Base-by-base conservation (phyloP, 148 eudicot species). In the Arctostaphylos glauca region DNA sequence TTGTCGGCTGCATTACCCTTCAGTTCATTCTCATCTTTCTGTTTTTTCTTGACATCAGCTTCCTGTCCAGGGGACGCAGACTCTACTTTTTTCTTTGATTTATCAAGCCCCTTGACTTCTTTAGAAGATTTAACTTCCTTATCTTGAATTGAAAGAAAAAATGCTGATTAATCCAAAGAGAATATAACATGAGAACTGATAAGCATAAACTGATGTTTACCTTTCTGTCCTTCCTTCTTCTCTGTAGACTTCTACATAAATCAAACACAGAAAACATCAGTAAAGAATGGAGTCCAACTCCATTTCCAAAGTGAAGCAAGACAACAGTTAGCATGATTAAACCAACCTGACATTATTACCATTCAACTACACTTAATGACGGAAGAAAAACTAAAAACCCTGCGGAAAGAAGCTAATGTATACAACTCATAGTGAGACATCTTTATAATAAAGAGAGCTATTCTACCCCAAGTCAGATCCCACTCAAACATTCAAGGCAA, bases 191-290 rank as follows among this genome's bases (percentile, higher is more conserved):
- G 71, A 66, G 71, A 66, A 66, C 71, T 18, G 43, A 74, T 15
- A 74, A 49, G 55, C 60, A 9, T 31, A 49, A 76, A 77, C 21
- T 41, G 62, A 48, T 66, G 14, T 55, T 86, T 87, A 96, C 99
- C 98, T 94, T 90, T 91, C 47, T 4, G 55, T 64, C 75, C 85
- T 53, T 86, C 94, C 62, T 88, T 89, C 90, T 90, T 96, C 88
- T 86, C 96, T 76, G 82, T 88, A 46, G 84, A 48, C 88, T 87
- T 93, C 96, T 96, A 86, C 85, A 79, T 49, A 8, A 76, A 83
- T 71, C 9, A 49, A 56, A 52, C 16, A 47, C 66, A 6, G 68
- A 5, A 76, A 12, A 76, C 21, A 21, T 75, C 10, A 83, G 49
- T 43, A 43, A 80, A 38, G 76, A 71, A 78, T 21, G 46, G 9